phyloP scores from a whole-genome alignment of 1,139 yeast genomes.

The Ashbya aceris region DNA sequence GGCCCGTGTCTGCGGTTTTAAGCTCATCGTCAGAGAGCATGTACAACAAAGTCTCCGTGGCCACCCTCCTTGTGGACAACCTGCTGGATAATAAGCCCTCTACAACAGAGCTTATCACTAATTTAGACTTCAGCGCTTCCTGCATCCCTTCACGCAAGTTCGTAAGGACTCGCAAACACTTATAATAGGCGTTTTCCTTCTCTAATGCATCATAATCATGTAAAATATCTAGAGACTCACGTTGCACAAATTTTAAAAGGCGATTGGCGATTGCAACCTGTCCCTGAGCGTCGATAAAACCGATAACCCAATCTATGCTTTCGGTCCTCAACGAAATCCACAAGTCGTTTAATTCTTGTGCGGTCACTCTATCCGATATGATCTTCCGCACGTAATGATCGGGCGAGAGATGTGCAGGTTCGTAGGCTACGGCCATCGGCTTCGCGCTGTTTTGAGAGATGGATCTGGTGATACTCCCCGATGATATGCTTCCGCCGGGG shows the following conservation, averaged over 20 bases:
- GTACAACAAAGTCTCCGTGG: constrained; percentile 65
- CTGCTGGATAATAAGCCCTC: constrained; percentile 55
- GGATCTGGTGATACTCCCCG: constrained; percentile 6
- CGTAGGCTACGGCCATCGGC: constrained; percentile 11
- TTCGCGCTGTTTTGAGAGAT: constrained; percentile 3
- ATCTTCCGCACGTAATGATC: constrained; percentile 70
- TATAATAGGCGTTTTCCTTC: constrained; percentile 49
- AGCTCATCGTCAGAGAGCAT: constrained; percentile 29
- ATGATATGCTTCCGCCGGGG: constrained; percentile 7
- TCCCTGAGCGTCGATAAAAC: constrained; percentile 77
- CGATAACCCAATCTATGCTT: constrained; percentile 82
- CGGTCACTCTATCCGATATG: constrained; percentile 58
- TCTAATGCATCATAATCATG: constrained; percentile 36
- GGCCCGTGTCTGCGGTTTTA: constrained; percentile 2
- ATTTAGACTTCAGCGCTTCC: constrained; percentile 42
- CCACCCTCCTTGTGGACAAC: constrained; percentile 65
- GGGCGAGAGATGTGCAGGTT: constrained; percentile 39
- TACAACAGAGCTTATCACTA: constrained; percentile 49
- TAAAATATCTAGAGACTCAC: constrained; percentile 18
- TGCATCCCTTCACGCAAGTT: constrained; percentile 49
- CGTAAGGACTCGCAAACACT: constrained; percentile 54
- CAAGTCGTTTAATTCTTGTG: constrained; percentile 67
- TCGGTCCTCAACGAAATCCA: constrained; percentile 92
- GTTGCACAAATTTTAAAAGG: constrained; percentile 34
- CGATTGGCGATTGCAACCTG: constrained; percentile 71